Percentiles rank a stretch among this genome's conserved stretches.
These are phyloP conservation scores for Saccharomycopsis synnaedendra DNA, from an alignment of 805 yeast genomes.

Conservation along the genomic window DNA sequence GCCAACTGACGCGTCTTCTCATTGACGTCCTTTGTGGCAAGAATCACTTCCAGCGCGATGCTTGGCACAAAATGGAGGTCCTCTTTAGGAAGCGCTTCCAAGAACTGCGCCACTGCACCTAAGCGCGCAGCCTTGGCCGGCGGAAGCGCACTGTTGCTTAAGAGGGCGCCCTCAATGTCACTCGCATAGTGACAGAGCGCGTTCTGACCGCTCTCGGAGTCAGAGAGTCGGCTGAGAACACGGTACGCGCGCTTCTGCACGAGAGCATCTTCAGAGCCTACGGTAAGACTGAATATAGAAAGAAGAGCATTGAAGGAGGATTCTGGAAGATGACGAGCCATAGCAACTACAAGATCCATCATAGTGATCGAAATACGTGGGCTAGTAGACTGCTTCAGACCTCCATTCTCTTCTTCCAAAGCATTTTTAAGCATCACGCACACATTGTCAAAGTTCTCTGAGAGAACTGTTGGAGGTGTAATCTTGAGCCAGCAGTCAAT, in stretches of 20 bases:
- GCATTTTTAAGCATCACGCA: slow-evolving; percentile 69
- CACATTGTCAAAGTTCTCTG: slow-evolving; percentile 72
- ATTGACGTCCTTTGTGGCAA: slow-evolving; percentile 84
- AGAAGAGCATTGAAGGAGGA: slow-evolving; percentile 63
- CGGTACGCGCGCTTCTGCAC: slow-evolving; percentile 87
- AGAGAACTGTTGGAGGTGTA: slow-evolving; percentile 54
- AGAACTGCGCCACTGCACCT: slow-evolving; percentile 48
- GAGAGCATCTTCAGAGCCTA: slow-evolving; percentile 45
- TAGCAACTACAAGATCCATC: slow-evolving; percentile 82
- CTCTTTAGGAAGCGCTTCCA: slow-evolving; percentile 48
- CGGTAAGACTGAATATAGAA: slow-evolving; percentile 64
- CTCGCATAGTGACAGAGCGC: slow-evolving; percentile 41
- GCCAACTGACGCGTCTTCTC: slow-evolving; percentile 84
- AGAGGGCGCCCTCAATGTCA: slow-evolving; percentile 49
- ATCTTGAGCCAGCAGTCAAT: slow-evolving; percentile 72
- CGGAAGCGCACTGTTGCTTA: slow-evolving; percentile 43
- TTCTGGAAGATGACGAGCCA: slow-evolving; percentile 74
- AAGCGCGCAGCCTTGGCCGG: slow-evolving; percentile 79
- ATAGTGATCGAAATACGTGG: slow-evolving; percentile 66
- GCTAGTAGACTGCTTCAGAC: slow-evolving; percentile 21
- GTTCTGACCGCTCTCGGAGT: slow-evolving; percentile 49
- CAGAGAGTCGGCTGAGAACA: slow-evolving; percentile 58
- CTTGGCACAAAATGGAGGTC: slow-evolving; percentile 65
- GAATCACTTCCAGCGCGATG: slow-evolving; percentile 74
- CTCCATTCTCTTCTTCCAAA: slow-evolving; percentile 34